Conservation (phyloP, 2,329 filamentous ascomycete species). For the Pseudocercospora macadamiae region DNA sequence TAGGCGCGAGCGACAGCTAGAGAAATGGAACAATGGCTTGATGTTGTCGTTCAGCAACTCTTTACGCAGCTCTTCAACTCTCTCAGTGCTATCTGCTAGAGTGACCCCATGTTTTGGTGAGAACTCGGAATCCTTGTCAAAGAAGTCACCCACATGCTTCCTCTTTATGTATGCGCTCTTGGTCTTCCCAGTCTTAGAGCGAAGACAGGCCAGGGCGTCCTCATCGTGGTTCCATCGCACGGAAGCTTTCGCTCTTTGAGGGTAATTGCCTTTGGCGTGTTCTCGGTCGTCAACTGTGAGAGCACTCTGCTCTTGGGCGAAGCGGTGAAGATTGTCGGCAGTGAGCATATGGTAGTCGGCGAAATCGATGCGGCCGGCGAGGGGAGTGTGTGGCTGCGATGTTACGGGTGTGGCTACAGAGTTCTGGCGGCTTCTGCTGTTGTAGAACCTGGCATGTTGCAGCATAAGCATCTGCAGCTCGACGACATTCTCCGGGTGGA, state of each 20-base stretch:
- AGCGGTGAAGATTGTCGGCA: constrained; percentile 53
- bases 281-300: constrained; percentile 48
- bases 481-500: constrained; percentile 57
- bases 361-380: constrained; percentile 26
- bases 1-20: constrained; percentile 53
- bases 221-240: constrained; percentile 36
- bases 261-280: constrained; percentile 30
- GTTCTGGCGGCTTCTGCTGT: constrained; percentile 33
- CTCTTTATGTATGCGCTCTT: constrained; percentile 44
- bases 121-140: constrained; percentile 38
- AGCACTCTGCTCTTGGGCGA: constrained; percentile 49
- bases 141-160: constrained; percentile 46
- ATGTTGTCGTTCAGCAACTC: constrained; percentile 53
- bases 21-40: constrained; percentile 50
- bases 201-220: constrained; percentile 33
- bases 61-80: constrained; percentile 38
- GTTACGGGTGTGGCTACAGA: constrained; percentile 29
- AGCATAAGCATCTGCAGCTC: constrained; percentile 57
- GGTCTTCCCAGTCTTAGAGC: constrained; percentile 21
- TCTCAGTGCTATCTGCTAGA: constrained; percentile 26
- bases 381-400: constrained; percentile 26
- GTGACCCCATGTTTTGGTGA: constrained; percentile 27
- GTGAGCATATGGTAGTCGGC: constrained; percentile 47
- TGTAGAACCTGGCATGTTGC: constrained; percentile 51
- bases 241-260: constrained; percentile 35